Evolutionary conservation across 306 rosid genomes (phyloP).

Genomic region (Cucumis sativus): Cucumber_9930_V3 NC_026656.2:2352001-2352500

Average conservation of each 20-base stretch:
- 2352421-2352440: background rate
- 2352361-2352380: conserved; percentile 96
- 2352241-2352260: conserved; percentile 86
- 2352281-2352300: conserved; percentile 79
- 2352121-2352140: conserved; percentile 28
- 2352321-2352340: conserved; percentile 89
- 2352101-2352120: background rate
- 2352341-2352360: conserved; percentile 89
- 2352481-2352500: background rate
- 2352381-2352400: conserved; percentile 63
- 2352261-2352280: conserved; percentile 77
- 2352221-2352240: conserved; percentile 71
- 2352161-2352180: conserved; percentile 97
- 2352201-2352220: conserved; percentile 81
- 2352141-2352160: conserved; percentile 62
- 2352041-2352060: conserved; percentile 87
- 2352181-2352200: conserved; percentile 90
- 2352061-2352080: conserved; percentile 98
- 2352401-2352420: background rate
- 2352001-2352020: conserved; percentile 99
- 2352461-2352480: background rate
- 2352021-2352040: conserved; percentile 98
- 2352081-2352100: conserved; percentile 45
- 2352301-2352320: conserved; percentile 80
- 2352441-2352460: background rate